Base-by-base conservation (phyloP, 192 early-diverging fungal species). In the Backusella morwellensis region DNA sequence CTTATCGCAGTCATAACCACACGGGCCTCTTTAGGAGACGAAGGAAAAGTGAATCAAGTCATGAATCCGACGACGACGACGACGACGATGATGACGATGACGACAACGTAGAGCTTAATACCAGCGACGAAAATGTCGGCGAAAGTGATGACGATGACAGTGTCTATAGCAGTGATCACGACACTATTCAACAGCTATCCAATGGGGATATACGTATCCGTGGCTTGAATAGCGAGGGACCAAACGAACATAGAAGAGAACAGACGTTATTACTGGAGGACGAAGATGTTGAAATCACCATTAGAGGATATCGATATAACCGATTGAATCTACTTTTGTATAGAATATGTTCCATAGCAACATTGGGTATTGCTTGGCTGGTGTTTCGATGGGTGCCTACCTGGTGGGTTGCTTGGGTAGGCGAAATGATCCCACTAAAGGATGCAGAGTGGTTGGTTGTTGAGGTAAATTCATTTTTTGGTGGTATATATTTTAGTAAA, bases 351-450 rank as follows among this genome's bases (percentile, higher is more conserved):
- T 93, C 90, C 26, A 15, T 94, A 38, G 74, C 93, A 56, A 88
- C 95, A 3, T 77, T 86, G 3, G 97, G 97, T 5, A 77, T 92
- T 9, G 76, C 92, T 1, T 95, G 90, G 70, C 82, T 98, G 19
- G 59, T 97, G 12, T 92, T 90, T 66, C 92, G 95, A 36, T 98
- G 98, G 97, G 79, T 98, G 42, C 94, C 95, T 68, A 79, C 78
- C 23, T 87, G 91, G 84, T 92, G 90, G 79, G 87, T 97, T 36
- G 74, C 77, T 67, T 90, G 93, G 86, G 91, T 92, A 0, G 92
- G 92, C n/a, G 54, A 42, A 14, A 80, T 75, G 1, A 92, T 85
- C 36, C 82, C 88, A n/a, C 85, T 98, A 66, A 87, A 85, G 59
- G 88, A 90, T 35, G 96, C 98, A 3, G 87, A 91, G n/a, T 90